These are phyloP conservation scores for Clarireedia hainanense DNA, from an alignment of 2,329 filamentous ascomycete genomes.

Conservation along the genomic window DNA sequence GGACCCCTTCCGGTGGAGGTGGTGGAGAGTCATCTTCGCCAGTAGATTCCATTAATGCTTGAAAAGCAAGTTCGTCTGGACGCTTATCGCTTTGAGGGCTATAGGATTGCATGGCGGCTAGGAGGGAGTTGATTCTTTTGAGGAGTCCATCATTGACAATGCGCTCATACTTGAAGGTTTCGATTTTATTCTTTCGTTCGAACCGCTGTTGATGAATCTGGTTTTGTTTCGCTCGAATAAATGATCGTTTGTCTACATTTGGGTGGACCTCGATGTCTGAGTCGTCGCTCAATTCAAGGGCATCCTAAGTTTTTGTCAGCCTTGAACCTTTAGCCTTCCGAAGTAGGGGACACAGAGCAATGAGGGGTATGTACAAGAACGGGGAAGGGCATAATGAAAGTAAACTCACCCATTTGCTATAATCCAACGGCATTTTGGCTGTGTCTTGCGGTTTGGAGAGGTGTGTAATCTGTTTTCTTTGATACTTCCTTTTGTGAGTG, in stretches of 20 bases:
- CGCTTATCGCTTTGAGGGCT: constrained; percentile 57
- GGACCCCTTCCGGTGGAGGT: constrained; percentile 68
- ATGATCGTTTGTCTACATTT: constrained; percentile 96
- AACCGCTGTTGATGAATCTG: constrained; percentile 91
- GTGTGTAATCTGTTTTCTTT: not conserved
- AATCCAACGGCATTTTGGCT: constrained; percentile 50
- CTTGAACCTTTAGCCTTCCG: constrained; percentile 25
- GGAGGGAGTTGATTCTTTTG: constrained; percentile 70
- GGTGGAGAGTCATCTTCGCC: constrained; percentile 69
- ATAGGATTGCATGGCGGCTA: constrained; percentile 67
- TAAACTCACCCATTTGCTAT: constrained; percentile 46
- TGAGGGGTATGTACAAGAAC: not conserved
- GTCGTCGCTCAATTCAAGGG: constrained; percentile 94
- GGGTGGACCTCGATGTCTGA: constrained; percentile 97
- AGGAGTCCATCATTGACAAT: constrained; percentile 89
- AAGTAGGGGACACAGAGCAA: constrained; percentile 4
- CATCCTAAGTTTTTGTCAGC: constrained; percentile 49
- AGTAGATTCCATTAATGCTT: constrained; percentile 76
- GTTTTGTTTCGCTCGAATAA: constrained; percentile 95
- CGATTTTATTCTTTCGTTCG: constrained; percentile 81
- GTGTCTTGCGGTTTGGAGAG: not conserved
- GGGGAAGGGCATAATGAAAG: not conserved
- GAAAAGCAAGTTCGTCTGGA: constrained; percentile 79
- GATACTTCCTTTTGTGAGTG: not conserved
- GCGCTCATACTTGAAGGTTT: constrained; percentile 85